These are phyloP conservation scores for Entonaema liquescens DNA, from an alignment of 495 filamentous ascomycete genomes.

Conservation along the genomic window DNA sequence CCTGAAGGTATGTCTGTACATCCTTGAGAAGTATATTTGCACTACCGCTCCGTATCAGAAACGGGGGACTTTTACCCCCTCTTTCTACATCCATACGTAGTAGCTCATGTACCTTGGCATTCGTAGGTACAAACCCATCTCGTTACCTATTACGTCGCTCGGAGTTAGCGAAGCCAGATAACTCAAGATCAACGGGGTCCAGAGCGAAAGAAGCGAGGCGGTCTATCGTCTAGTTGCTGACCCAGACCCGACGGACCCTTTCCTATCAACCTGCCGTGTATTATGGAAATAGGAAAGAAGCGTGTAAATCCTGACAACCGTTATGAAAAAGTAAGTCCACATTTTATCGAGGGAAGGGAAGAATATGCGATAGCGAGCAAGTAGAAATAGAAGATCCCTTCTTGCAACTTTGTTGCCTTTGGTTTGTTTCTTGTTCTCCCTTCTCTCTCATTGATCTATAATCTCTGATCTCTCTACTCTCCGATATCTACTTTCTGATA, in stretches of 20 bases:
- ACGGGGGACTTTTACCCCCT: not conserved
- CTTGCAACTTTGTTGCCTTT: not conserved
- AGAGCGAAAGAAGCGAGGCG: conserved; percentile 10
- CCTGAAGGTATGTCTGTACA: not conserved
- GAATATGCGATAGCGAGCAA: conserved; percentile 26
- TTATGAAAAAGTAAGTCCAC: conserved; percentile 29
- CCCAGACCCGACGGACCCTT: not conserved
- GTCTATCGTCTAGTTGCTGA: conserved; percentile 11
- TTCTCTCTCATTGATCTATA: conserved; percentile 9
- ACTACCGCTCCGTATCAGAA: not conserved
- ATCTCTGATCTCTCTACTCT: not conserved
- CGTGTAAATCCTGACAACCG: conserved; percentile 33
- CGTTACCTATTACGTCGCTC: conserved; percentile 12
- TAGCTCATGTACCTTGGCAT: not conserved
- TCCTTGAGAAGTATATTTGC: not conserved
- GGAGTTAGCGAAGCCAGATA: conserved; percentile 33
- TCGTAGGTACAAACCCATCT: conserved; percentile 1
- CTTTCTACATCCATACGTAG: not conserved
- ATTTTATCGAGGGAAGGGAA: conserved; percentile 32
- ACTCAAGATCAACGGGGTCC: conserved; percentile 13
- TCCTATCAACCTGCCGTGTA: not conserved
- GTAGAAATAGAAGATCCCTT: conserved; percentile 24
- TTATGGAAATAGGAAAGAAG: conserved; percentile 7
- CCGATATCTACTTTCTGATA: no score
- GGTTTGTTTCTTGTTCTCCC: not conserved